Base-by-base conservation (phyloP, 441 rosid species). In the Brassica balearica region DNA sequence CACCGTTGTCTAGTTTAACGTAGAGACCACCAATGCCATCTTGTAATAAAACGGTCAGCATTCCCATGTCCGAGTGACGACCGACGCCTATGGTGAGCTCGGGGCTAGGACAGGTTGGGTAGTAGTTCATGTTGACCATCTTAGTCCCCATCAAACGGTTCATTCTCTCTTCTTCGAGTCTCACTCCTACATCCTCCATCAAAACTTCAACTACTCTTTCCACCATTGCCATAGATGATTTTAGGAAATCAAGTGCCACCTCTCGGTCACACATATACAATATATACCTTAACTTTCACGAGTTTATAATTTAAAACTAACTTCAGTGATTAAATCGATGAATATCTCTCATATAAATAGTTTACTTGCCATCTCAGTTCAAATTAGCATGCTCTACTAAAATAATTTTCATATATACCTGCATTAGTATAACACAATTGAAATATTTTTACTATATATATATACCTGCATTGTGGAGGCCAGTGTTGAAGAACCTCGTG, bases 1-100 rank as follows among this genome's bases (percentile, higher is more conserved):
- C 82, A 22, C 82, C 89, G 10, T 73, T 48, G 53, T 84, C 85
- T 20, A 80, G 75, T 71, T 87, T 90, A 6, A 89, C 89, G 53
- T 85, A 85, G n/a, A 90, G 76, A 17, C 94, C 94, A 4, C 91
- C 91, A 17, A 88, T 87, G 3, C 79, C 90, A 61, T 88, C 94
- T 79, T 90, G 92, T 67, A 88, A 56, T 6, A 90, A 71, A 22
- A 90, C 74, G 0, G 92, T 88, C 0, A 88, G 65, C 41, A 80
- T 77, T 7, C 91, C 90, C 73, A 86, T 61, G 73, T 90, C 91
- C 0, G 92, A 88, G 79, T 90, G 92, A 7, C 90, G 88, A 0
- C 94, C 92, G 0, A 84, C 89, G 0, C 92, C 95, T 0, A 90
- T 81, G 0, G 89, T 90, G 2, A 87, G 86, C 61, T 86, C 86